Evolutionary conservation across 768 basidiomycete genomes (phyloP).

Genomic region (Pleurotus pulmonarius): DNA sequence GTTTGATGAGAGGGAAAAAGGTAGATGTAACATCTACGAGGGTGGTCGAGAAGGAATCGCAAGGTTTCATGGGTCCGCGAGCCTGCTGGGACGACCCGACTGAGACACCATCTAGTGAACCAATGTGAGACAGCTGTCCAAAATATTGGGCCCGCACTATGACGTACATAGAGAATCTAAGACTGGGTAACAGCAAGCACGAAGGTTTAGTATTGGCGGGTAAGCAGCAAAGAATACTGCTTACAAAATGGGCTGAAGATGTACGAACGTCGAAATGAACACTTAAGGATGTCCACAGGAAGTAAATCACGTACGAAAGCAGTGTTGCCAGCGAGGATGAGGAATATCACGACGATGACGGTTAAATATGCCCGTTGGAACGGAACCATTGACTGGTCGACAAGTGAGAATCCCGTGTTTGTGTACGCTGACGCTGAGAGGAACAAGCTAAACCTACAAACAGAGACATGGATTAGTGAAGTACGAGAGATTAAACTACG

Average conservation of each 20-base stretch:
- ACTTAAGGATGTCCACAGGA: background rate
- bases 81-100: slow-evolving; percentile 51
- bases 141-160: background rate
- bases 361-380: slow-evolving; percentile 85
- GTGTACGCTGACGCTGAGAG: slow-evolving; percentile 85
- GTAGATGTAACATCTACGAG: slow-evolving; percentile 86
- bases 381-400: slow-evolving; percentile 88
- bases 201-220: no score
- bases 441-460: slow-evolving; percentile 74
- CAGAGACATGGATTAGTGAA: no score
- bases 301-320: slow-evolving; percentile 66
- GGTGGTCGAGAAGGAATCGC: slow-evolving; percentile 91
- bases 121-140: slow-evolving; percentile 5
- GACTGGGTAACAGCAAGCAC: slow-evolving; percentile 30
- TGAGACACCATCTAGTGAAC: slow-evolving; percentile 62
- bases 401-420: slow-evolving; percentile 84
- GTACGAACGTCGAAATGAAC: no score
- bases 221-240: slow-evolving; percentile 22
- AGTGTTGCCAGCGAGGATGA: slow-evolving; percentile 91
- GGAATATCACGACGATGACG: slow-evolving; percentile 65
- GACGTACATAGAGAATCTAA: slow-evolving; percentile 80
- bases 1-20: slow-evolving; percentile 93
- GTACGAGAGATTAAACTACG: no score
- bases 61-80: slow-evolving; percentile 77
- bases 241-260: slow-evolving; percentile 76